Base-by-base conservation (phyloP, 768 basidiomycete genomes). In the Fomitopsis serialis region DNA sequence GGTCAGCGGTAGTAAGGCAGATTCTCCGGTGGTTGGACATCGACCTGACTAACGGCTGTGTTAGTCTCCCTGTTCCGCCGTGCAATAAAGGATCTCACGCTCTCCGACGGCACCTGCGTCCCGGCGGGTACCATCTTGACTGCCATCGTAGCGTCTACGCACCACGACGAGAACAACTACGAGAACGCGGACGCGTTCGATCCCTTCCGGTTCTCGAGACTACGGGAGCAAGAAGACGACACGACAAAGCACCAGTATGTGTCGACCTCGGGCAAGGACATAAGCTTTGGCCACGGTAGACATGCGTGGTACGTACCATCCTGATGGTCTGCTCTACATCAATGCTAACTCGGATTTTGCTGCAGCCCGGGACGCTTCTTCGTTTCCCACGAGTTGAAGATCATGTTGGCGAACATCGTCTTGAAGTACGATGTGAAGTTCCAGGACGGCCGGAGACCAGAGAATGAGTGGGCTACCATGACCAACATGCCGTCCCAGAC, bases 81-180 rank as follows among this genome's bases (percentile, higher is more conserved):
- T 23, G 57, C 64, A 22, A n/a, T 67, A 29, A 50, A 62, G 13
- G 64, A 66, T 27, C 59, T 58, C 56, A 65, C 58, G 8, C 58
- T 69, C 48, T 71, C 69, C 19, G 62, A 72, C 45, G 74, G 71
- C 40, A 64, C 68, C 34, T 62, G 58, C 29, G 54, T 71, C 45
- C 74, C 75, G n/a, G 56, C 57, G 5, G 78, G 77, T 50, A 69
- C 68, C 17, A 61, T 67, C 23, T 59, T 76, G n/a, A 58, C 62
- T 13, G 62, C 69, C 6, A 68, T 69, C 9, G 53, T 64, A 5
- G 45, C 56, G 22, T 55, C 68, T n/a, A 63, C 71, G 63, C 73
- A 75, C 54, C 63, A 63, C 11, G 74, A 79, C 53, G 65, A 66
- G 17, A 64, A 63, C 15, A 59, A 66, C 19, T 84, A 81, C 58